Conservation (phyloP, 805 yeast genomes). For the Ogataea degrootiae region DNA sequence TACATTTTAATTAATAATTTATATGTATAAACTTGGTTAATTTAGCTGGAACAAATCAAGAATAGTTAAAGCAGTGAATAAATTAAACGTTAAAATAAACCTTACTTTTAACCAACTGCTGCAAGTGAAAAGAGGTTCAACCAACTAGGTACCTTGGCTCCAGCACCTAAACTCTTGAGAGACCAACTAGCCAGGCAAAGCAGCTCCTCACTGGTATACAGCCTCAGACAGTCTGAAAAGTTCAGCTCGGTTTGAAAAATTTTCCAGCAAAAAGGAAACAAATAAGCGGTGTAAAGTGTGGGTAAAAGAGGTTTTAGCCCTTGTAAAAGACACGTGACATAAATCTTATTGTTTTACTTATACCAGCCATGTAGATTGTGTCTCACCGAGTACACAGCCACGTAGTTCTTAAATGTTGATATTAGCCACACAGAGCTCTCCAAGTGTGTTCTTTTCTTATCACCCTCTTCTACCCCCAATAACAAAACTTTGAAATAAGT, state of each 20-base stretch:
- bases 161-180: not conserved
- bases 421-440: too few relatives aligned
- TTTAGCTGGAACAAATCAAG: not conserved
- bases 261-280: not conserved
- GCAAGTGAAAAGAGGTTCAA: not conserved
- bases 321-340: not conserved
- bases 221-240: too few relatives aligned
- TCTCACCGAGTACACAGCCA: too few relatives aligned
- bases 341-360: not conserved
- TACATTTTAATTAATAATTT: slow-evolving; percentile 11
- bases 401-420: too few relatives aligned
- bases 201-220: not conserved
- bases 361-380: too few relatives aligned
- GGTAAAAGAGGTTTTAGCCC: not conserved
- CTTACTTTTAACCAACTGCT: not conserved
- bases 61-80: not conserved
- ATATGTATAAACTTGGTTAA: slow-evolving; percentile 4
- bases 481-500: too few relatives aligned
- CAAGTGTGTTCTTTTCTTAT: too few relatives aligned
- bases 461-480: too few relatives aligned
- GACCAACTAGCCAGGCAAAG: not conserved
- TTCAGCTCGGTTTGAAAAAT: not conserved
- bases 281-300: not conserved
- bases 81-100: not conserved
- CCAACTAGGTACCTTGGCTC: not conserved